These are phyloP conservation scores for Eutrema salsugineum DNA, from an alignment of 441 rosid species.

Conservation along the genomic window DNA sequence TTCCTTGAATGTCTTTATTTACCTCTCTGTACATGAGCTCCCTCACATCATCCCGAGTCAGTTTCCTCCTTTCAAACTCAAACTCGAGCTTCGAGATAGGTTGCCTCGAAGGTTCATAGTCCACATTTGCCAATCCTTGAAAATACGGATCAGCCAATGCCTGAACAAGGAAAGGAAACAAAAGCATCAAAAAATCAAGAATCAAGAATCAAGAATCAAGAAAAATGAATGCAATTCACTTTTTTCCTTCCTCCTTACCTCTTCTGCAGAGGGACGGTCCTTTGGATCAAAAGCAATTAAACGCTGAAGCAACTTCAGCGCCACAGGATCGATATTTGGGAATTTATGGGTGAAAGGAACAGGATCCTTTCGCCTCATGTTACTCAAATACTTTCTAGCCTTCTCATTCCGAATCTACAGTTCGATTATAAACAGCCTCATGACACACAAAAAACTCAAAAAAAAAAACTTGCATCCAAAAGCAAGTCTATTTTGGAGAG, in stretches of 20 bases:
- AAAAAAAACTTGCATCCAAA: slow-evolving; percentile 23
- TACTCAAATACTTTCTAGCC: slow-evolving; percentile 83
- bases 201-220: not conserved
- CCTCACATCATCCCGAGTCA: slow-evolving; percentile 79
- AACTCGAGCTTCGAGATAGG: slow-evolving; percentile 91
- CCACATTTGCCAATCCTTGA: slow-evolving; percentile 62
- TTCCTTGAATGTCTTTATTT: not conserved
- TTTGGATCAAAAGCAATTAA: slow-evolving; percentile 92
- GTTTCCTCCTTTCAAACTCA: slow-evolving; percentile 87
- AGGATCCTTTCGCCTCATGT: slow-evolving; percentile 73
- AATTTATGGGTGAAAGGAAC: slow-evolving; percentile 74
- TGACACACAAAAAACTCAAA: slow-evolving; percentile 21
- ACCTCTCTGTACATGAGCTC: slow-evolving; percentile 98
- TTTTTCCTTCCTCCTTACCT: slow-evolving; percentile 41
- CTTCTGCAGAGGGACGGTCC: slow-evolving; percentile 92
- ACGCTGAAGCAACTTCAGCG: slow-evolving; percentile 72
- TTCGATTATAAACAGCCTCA: slow-evolving; percentile 30
- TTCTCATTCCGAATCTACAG: slow-evolving; percentile 91
- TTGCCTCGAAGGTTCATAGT: slow-evolving; percentile 72
- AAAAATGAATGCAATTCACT: not conserved
- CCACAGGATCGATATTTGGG: slow-evolving; percentile 75
- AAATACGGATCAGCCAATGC: slow-evolving; percentile 94
- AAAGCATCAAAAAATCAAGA: slow-evolving; percentile 13
- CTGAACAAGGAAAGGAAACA: slow-evolving; percentile 36
- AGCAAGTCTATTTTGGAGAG: slow-evolving; percentile 25